phyloP scores from a whole-genome alignment of 2,329 filamentous ascomycete genomes.

The Alternaria gaisen region DNA sequence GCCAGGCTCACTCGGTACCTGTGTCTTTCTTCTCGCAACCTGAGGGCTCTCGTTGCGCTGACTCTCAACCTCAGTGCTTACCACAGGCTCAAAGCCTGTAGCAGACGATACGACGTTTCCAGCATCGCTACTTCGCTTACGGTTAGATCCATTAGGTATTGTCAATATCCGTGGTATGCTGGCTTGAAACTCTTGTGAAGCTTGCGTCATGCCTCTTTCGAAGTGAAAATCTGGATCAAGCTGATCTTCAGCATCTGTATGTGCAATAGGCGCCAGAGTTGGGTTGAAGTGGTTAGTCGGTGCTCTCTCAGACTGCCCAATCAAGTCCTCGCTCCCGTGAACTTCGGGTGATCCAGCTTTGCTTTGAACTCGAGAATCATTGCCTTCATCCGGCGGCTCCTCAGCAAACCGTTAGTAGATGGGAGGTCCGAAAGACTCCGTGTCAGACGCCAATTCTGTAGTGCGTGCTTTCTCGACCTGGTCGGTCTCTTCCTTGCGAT shows the following conservation, averaged over 20 bases:
- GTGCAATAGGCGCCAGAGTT: slow-evolving; percentile 13
- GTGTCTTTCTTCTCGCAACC: background rate
- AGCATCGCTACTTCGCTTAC: slow-evolving; percentile 21
- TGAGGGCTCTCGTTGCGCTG: background rate
- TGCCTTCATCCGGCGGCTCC: background rate
- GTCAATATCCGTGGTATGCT: slow-evolving; percentile 14
- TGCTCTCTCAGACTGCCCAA: slow-evolving; percentile 11
- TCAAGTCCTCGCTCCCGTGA: background rate
- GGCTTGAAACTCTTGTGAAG: slow-evolving; percentile 4
- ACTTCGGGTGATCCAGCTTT: background rate
- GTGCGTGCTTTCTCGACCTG: background rate
- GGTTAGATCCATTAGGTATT: background rate
- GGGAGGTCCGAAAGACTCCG: background rate
- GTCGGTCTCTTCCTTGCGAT: background rate
- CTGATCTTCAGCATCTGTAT: background rate
- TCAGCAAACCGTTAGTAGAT: background rate
- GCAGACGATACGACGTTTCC: slow-evolving; percentile 7
- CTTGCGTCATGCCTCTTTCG: background rate
- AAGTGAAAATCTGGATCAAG: background rate
- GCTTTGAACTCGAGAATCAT: background rate
- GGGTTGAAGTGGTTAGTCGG: slow-evolving; percentile 14
- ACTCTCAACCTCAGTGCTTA: background rate
- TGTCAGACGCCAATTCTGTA: background rate
- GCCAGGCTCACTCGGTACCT: background rate
- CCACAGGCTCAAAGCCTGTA: slow-evolving; percentile 16